Evolutionary conservation across 495 filamentous ascomycete genomes (phyloP).

Genomic region (Oidiodendron maius): DNA sequence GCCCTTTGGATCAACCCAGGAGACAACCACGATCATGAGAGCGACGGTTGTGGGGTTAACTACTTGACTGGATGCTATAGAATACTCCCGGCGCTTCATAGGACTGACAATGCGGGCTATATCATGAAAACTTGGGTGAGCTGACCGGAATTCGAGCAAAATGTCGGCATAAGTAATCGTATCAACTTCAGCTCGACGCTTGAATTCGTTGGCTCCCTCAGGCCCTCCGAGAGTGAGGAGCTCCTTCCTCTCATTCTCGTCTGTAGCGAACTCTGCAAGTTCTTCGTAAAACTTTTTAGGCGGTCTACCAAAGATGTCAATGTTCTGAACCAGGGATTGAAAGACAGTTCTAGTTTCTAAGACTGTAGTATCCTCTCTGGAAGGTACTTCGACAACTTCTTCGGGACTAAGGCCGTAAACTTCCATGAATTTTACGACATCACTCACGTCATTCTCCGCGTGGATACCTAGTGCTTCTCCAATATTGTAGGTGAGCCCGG

Average conservation of each 20-base stretch:
- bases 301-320: conserved; percentile 95
- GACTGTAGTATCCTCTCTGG: conserved; percentile 69
- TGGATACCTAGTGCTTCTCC: conserved; percentile 98
- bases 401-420: conserved; percentile 80
- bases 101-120: conserved; percentile 84
- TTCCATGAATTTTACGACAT: conserved; percentile 79
- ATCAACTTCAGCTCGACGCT: conserved; percentile 88
- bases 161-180: conserved; percentile 90
- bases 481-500: conserved; percentile 90
- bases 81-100: conserved; percentile 95
- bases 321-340: conserved; percentile 86
- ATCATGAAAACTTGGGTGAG: conserved; percentile 84
- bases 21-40: conserved; percentile 97
- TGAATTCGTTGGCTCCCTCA: conserved; percentile 90
- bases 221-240: conserved; percentile 71
- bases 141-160: conserved; percentile 79
- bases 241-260: conserved; percentile 75
- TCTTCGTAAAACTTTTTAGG: conserved; percentile 97
- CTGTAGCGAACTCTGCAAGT: conserved; percentile 77
- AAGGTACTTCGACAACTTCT: conserved; percentile 83
- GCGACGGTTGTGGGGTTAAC: conserved; percentile 80
- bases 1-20: conserved; percentile 84
- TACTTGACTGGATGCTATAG: conserved; percentile 91
- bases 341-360: conserved; percentile 89
- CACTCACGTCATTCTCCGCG: conserved; percentile 76